phyloP scores from a whole-genome alignment of 352 stramenopile genomes.

The Pythium phragmiticola region DNA sequence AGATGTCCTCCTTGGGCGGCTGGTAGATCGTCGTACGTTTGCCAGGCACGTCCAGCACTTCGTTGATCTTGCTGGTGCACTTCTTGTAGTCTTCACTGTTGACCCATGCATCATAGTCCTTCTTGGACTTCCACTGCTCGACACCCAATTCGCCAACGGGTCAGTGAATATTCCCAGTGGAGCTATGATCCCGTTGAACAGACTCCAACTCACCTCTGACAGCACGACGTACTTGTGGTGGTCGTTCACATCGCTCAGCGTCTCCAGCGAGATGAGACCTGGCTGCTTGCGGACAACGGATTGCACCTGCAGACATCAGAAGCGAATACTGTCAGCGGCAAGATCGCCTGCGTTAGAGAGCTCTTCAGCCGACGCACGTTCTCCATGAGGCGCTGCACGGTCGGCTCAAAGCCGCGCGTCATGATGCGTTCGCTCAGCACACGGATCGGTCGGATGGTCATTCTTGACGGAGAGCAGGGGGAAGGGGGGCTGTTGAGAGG shows the following conservation, averaged over 20 bases:
- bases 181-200: background rate
- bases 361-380: slow-evolving; percentile 36
- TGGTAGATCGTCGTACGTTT: slow-evolving; percentile 88
- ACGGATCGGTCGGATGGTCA: slow-evolving; percentile 60
- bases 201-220: slow-evolving; percentile 51
- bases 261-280: slow-evolving; percentile 77
- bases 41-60: slow-evolving; percentile 81
- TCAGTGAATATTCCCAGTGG: background rate
- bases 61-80: slow-evolving; percentile 84
- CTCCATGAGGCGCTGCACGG: slow-evolving; percentile 77
- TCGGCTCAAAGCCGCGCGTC: slow-evolving; percentile 80
- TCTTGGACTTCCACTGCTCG: slow-evolving; percentile 70
- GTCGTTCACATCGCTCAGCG: slow-evolving; percentile 77
- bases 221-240: slow-evolving; percentile 89
- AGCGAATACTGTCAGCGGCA: background rate
- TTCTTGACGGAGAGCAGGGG: slow-evolving; percentile 1
- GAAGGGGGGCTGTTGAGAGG: background rate
- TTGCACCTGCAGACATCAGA: slow-evolving; percentile 46
- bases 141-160: background rate
- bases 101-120: slow-evolving; percentile 79
- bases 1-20: slow-evolving; percentile 79
- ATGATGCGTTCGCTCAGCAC: slow-evolving; percentile 86
- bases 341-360: background rate
- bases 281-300: slow-evolving; percentile 73
- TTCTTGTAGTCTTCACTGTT: slow-evolving; percentile 76